Base-by-base conservation (phyloP, 257 asterid species). In the Prunella vulgaris region DNA sequence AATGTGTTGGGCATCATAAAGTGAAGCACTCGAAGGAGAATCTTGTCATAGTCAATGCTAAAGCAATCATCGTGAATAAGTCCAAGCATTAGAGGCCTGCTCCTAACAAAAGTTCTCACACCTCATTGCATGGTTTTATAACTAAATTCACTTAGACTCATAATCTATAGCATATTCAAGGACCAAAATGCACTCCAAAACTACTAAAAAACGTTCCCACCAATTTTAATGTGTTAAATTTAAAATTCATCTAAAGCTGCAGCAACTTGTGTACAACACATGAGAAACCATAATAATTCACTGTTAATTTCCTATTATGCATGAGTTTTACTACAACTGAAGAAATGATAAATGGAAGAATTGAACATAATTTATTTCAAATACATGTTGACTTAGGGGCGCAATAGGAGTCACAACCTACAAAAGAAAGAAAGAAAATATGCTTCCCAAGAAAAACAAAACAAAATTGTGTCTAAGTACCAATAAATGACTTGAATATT, bases 351-450 rank as follows among this genome's bases (percentile, higher is more conserved):
- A 53, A n/a, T 70, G 42, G 14, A 51, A 5, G 48, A 72, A 27
- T 22, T 6, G 44, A 66, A 7, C 52, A 37, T 44, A 74, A 44
- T 10, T 22, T 44, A 25, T 57, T 44, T 60, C 58, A 67, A 66
- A 60, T 93, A 93, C 99, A 97, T 93, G 99, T 77, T 93, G 97
- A 81, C 99, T 93, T 73, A 93, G 78, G 71, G 99, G 99, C 15
- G 99, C 99, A 62, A 93, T 84, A 54, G 99, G 99, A 62, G 99
- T 93, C 79, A 93, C 99, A 80, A 93, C 99, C 99, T 93, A 84
- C 84, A 86, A 76, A 77, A 76, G 52, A 60, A n/a, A 60, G 66
- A 59, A 40, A 87, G 30, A 64, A 28, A 58, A 52, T 48, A 48
- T 33, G 52, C n/a, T n/a, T n/a, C n/a, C n/a, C n/a, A n/a, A n/a